phyloP scores from a whole-genome alignment of 2,329 filamentous ascomycete genomes.

The Periconia sp. region DNA sequence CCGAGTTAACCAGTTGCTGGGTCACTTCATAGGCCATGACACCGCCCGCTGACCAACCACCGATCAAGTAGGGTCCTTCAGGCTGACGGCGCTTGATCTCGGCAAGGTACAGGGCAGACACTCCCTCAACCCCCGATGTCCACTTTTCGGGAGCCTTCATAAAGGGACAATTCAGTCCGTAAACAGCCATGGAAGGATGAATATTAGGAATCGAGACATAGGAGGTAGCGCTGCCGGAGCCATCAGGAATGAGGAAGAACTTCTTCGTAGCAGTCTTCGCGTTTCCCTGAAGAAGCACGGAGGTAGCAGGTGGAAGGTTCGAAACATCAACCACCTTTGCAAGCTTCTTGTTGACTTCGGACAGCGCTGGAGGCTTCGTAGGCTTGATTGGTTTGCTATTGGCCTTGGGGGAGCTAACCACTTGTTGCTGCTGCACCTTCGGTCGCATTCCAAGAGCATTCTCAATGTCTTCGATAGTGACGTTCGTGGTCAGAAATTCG shows the following conservation, averaged over 20 bases:
- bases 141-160: slow-evolving; percentile 69
- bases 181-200: slow-evolving; percentile 53
- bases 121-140: slow-evolving; percentile 65
- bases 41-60: slow-evolving; percentile 59
- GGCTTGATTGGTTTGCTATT: slow-evolving; percentile 24
- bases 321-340: slow-evolving; percentile 44
- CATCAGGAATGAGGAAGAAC: slow-evolving; percentile 56
- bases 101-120: slow-evolving; percentile 64
- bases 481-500: slow-evolving; percentile 61
- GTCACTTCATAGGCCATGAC: slow-evolving; percentile 57
- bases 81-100: slow-evolving; percentile 74
- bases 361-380: slow-evolving; percentile 42
- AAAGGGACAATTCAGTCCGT: slow-evolving; percentile 68
- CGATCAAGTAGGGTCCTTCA: slow-evolving; percentile 59
- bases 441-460: slow-evolving; percentile 61
- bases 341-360: slow-evolving; percentile 53
- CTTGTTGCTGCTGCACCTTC: slow-evolving; percentile 36
- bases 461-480: slow-evolving; percentile 67
- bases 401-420: slow-evolving; percentile 15
- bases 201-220: slow-evolving; percentile 64
- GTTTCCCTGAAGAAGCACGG: slow-evolving; percentile 61
- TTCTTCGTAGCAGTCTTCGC: slow-evolving; percentile 59
- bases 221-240: slow-evolving; percentile 64
- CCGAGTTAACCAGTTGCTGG: slow-evolving; percentile 50
- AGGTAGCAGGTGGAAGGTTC: slow-evolving; percentile 51